phyloP scores from a whole-genome alignment of 352 stramenopile genomes.

The Phytophthora europaea region DNA sequence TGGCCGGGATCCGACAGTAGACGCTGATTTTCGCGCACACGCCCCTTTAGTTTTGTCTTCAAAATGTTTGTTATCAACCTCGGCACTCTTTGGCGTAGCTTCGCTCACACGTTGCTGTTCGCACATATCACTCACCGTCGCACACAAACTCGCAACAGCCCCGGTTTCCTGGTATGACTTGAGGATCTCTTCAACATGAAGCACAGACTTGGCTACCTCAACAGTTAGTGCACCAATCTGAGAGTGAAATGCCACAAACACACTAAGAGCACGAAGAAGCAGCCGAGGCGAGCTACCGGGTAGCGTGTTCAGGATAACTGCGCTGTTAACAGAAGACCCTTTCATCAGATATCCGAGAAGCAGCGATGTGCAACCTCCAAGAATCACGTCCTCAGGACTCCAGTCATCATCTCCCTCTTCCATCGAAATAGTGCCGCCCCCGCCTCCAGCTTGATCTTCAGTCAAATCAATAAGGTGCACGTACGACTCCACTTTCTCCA shows the following conservation, averaged over 20 bases:
- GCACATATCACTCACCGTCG: not conserved
- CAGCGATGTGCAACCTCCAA: constrained; percentile 73
- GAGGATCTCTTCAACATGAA: constrained; percentile 75
- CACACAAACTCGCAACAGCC: not conserved
- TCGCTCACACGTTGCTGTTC: not conserved
- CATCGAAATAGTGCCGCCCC: constrained; percentile 16
- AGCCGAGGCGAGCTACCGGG: constrained; percentile 58
- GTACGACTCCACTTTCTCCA: constrained; percentile 65
- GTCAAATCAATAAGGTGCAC: constrained; percentile 49
- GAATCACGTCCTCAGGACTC: constrained; percentile 80
- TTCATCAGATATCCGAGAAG: constrained; percentile 83
- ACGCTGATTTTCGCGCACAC: not conserved
- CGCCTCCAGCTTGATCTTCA: constrained; percentile 20
- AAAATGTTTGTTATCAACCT: not conserved
- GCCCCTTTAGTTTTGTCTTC: not conserved
- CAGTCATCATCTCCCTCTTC: constrained; percentile 45
- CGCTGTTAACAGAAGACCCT: constrained; percentile 45
- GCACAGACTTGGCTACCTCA: constrained; percentile 70
- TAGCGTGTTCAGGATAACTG: constrained; percentile 47
- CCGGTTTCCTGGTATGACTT: constrained; percentile 39
- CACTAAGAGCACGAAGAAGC: constrained; percentile 61
- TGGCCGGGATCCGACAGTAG: constrained; percentile 27
- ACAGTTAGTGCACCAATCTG: constrained; percentile 79
- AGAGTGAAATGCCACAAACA: constrained; percentile 80
- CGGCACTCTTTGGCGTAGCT: not conserved